Evolutionary conservation across 768 basidiomycete species (phyloP), one percentile per base, ranked within the genome.

Genomic region (Sarcomyxa edulis): DNA sequence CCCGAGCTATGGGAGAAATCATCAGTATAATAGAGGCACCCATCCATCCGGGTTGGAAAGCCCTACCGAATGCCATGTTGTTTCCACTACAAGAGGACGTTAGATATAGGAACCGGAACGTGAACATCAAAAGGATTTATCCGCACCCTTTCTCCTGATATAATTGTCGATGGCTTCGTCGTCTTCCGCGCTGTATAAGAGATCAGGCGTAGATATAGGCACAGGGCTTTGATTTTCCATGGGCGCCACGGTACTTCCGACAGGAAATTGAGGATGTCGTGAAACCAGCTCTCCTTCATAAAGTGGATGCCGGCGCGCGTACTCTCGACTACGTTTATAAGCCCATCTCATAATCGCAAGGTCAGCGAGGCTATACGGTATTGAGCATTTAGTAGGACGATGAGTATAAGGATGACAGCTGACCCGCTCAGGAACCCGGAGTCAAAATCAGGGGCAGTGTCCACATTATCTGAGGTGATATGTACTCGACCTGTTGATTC

Each of bases 271-370:
- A 0, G 71, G 71, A 44, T 72, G 66, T 1, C 47, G 56, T 3
- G 43, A 39, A 11, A 40, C 29, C 6, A 61, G 46, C 35, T 69
- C 70, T 2, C 72, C 72, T 29, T 63, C 57, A 45, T 62, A 71
- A 20, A 47, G 35, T 4, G 60, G 49, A 69, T 79, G 76, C 11
- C 81, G 72, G 24, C 81, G 69, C 3, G 62, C 59, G 7, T 75
- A 45, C 56, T 84, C 80, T 2, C 79, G 66, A 3, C 51, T 37
- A 37, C 65, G 67, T 46, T 83, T 84, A 53, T 81, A 83, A 0
- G 50, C 61, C 65, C 74, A 74, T 37, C 60, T 60, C 31, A 80
- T 45, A 15, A 68, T 55, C 1, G 52, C 64, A 5, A 82, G 15
- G 47, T 77, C 75, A 7, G 62, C 62, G 3, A 59, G 53, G 10